A percentile compares a stretch with the other conserved stretches of the same genome.
Evolutionary conservation across 768 basidiomycete genomes (phyloP).

Genomic region (Calocybe cyanea): DNA sequence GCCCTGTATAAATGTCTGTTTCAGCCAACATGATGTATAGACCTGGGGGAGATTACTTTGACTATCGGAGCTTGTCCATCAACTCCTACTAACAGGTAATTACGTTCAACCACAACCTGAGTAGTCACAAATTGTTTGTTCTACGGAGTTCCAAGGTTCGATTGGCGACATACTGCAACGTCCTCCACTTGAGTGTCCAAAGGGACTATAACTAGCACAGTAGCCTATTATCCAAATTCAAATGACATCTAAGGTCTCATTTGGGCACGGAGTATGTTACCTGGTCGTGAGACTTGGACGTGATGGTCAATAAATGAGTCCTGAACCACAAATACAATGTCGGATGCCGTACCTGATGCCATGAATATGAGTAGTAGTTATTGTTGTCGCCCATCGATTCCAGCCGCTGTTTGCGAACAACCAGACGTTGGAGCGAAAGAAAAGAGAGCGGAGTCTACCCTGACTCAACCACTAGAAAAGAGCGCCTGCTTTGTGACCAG

Average conservation of each 20-base stretch:
- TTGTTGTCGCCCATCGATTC: constrained; percentile 34
- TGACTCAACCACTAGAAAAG: too few relatives aligned
- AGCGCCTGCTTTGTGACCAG: background rate
- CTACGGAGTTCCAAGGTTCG: background rate
- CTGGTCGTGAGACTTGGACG: constrained; percentile 87
- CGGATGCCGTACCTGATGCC: constrained; percentile 69
- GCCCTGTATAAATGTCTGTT: constrained; percentile 41
- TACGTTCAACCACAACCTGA: constrained; percentile 70
- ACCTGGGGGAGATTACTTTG: constrained; percentile 45
- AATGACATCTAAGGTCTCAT: constrained; percentile 7
- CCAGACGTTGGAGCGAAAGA: constrained; percentile 2
- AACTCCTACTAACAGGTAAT: constrained; percentile 71
- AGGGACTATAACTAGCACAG: constrained; percentile 71
- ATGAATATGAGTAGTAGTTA: constrained; percentile 60
- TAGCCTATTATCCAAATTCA: constrained; percentile 47
- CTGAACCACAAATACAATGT: constrained; percentile 11
- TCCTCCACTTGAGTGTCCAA: constrained; percentile 70
- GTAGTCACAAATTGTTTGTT: background rate
- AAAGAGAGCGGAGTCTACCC: constrained; percentile 9
- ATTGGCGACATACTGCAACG: constrained; percentile 41
- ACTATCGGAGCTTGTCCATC: constrained; percentile 66
- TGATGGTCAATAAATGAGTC: constrained; percentile 15
- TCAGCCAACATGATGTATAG: background rate
- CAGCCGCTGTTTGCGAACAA: constrained; percentile 3
- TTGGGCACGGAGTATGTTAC: constrained; percentile 31